These are phyloP conservation scores for Kickxella alabastrina DNA, from an alignment of 192 early-diverging fungal species.

Conservation along the genomic window DNA sequence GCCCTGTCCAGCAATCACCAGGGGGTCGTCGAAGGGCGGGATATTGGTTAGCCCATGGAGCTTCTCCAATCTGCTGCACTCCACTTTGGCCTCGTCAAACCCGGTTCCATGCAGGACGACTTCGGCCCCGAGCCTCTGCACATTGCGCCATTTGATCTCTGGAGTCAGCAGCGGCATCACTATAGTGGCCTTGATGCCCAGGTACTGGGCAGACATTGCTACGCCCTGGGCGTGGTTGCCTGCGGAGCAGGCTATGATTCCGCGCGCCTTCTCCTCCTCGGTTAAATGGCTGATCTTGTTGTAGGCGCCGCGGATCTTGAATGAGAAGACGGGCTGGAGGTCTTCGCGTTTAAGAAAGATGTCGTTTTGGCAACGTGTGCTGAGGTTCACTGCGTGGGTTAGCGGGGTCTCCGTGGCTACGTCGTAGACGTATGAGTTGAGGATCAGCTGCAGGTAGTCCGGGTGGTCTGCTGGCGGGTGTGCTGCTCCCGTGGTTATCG, in stretches of 20 bases:
- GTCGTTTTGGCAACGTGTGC: conserved; percentile 60
- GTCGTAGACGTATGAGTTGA: conserved; percentile 93
- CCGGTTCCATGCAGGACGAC: conserved; percentile 88
- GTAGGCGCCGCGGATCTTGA: conserved; percentile 98
- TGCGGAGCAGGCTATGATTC: conserved; percentile 96
- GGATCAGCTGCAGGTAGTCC: conserved; percentile 91
- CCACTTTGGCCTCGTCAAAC: conserved; percentile 91
- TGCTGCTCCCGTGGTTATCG: background rate
- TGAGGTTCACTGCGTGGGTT: conserved; percentile 77
- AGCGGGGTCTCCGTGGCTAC: conserved; percentile 90
- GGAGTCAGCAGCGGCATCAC: conserved; percentile 89
- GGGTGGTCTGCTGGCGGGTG: conserved; percentile 37
- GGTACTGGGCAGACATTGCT: conserved; percentile 83
- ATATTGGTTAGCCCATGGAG: conserved; percentile 82
- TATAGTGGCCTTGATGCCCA: conserved; percentile 92
- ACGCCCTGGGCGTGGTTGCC: conserved; percentile 99
- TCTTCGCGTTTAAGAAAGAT: conserved; percentile 95
- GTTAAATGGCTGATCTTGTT: conserved; percentile 85
- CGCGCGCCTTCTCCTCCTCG: conserved; percentile 68
- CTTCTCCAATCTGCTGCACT: conserved; percentile 69
- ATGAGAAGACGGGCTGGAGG: conserved; percentile 93
- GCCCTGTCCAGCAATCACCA: conserved; percentile 99
- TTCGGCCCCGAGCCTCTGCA: conserved; percentile 81
- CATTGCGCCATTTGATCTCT: conserved; percentile 88
- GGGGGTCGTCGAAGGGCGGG: conserved; percentile 96